phyloP scores from a whole-genome alignment of 768 basidiomycete genomes.

The Termitomyces sp. region DNA sequence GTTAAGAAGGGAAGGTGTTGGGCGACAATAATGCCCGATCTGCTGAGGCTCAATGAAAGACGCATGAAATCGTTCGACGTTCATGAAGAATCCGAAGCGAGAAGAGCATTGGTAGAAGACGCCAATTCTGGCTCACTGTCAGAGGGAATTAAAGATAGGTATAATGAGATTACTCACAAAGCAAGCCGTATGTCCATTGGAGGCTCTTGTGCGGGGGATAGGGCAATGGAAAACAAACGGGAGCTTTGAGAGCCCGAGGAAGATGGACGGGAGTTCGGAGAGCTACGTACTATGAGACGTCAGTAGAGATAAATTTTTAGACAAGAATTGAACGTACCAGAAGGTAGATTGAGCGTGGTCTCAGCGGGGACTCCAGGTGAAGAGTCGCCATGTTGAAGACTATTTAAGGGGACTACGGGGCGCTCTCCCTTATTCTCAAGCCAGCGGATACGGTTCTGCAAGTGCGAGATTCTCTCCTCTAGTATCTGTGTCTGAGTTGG shows the following conservation, averaged over 20 bases:
- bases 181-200: constrained; percentile 12
- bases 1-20: constrained; percentile 33
- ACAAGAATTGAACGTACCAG: neutral
- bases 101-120: constrained; percentile 38
- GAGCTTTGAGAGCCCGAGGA: neutral
- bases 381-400: constrained; percentile 11
- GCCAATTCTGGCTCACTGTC: constrained; percentile 17
- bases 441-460: constrained; percentile 40
- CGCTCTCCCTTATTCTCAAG: constrained; percentile 27
- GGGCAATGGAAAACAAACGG: neutral
- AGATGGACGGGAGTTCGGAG: neutral
- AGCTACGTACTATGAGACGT: neutral
- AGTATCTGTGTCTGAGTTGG: constrained; percentile 41
- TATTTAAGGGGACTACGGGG: constrained; percentile 8
- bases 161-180: constrained; percentile 5
- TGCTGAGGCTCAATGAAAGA: constrained; percentile 25
- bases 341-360: neutral
- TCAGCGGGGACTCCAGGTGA: neutral
- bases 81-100: constrained; percentile 53
- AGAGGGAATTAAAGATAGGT: neutral
- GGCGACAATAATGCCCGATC: constrained; percentile 27
- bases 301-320: neutral
- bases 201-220: constrained; percentile 5
- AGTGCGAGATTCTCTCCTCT: constrained; percentile 40
- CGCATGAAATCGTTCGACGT: constrained; percentile 38